phyloP scores from a whole-genome alignment of 164 flowering plant genomes.

The Chloranthus sessilifolius region DNA sequence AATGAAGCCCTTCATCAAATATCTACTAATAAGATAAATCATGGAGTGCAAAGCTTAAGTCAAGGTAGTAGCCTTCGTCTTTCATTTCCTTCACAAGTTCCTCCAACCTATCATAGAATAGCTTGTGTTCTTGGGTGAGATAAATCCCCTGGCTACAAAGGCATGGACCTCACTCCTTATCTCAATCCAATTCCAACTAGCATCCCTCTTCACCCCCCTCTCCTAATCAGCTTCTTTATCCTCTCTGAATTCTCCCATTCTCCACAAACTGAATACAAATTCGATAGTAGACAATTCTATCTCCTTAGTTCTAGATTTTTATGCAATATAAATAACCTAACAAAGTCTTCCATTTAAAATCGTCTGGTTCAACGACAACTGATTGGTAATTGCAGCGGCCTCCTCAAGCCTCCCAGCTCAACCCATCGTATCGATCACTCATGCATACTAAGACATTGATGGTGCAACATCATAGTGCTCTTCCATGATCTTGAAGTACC shows the following conservation, averaged over 20 bases:
- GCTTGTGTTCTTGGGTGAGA: conserved; percentile 9
- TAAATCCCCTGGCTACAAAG: conserved; percentile 10
- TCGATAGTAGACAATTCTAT: conserved; percentile 15
- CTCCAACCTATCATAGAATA: conserved; percentile 10
- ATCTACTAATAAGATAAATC: background rate
- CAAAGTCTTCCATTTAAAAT: conserved; percentile 19
- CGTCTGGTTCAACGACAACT: conserved; percentile 22
- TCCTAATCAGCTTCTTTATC: conserved; percentile 15
- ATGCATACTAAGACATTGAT: conserved; percentile 14
- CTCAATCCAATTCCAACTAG: conserved; percentile 21
- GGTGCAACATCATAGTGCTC: conserved; percentile 12
- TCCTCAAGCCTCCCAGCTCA: conserved; percentile 19
- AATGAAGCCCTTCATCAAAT: background rate
- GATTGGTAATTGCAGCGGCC: conserved; percentile 8
- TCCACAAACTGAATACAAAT: conserved; percentile 10
- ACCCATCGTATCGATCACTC: conserved; percentile 17
- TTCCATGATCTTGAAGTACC: conserved; percentile 13
- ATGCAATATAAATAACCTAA: conserved; percentile 14
- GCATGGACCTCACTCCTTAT: conserved; percentile 10
- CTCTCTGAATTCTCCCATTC: conserved; percentile 8
- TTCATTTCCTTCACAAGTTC: conserved; percentile 14
- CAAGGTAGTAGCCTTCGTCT: conserved; percentile 17
- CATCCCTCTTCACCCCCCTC: conserved; percentile 14
- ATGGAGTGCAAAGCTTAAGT: background rate
- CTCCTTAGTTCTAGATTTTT: conserved; percentile 13